Percentiles rank a stretch among this genome's conserved stretches.
phyloP scores from a whole-genome alignment of 2,329 filamentous ascomycete genomes.

The Ophiostoma novo-ulmi region DNA sequence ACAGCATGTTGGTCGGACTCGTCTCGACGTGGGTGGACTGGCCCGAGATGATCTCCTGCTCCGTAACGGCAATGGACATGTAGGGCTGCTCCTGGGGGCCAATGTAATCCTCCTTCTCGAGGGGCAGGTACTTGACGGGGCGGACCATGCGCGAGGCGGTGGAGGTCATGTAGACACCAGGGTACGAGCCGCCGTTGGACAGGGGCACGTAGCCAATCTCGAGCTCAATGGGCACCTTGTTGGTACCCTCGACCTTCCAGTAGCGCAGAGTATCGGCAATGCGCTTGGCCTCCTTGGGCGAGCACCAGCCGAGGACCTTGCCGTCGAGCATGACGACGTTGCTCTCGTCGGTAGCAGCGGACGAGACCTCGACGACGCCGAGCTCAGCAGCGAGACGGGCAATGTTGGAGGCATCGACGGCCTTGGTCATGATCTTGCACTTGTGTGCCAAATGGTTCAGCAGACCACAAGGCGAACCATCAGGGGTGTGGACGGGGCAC shows the following conservation, averaged over 20 bases:
- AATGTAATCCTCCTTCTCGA: slow-evolving; percentile 80
- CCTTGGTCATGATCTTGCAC: slow-evolving; percentile 77
- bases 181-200: slow-evolving; percentile 88
- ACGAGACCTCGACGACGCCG: slow-evolving; percentile 67
- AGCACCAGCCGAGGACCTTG: slow-evolving; percentile 82
- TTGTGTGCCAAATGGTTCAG: slow-evolving; percentile 95
- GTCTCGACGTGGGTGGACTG: slow-evolving; percentile 91
- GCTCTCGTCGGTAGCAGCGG: slow-evolving; percentile 74
- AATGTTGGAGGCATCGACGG: slow-evolving; percentile 68
- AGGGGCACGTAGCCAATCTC: slow-evolving; percentile 90
- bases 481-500: slow-evolving; percentile 94
- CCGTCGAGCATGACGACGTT: slow-evolving; percentile 89
- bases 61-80: slow-evolving; percentile 94
- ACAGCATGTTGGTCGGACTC: slow-evolving; percentile 92
- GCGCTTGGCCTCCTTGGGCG: slow-evolving; percentile 71
- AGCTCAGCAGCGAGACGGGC: slow-evolving; percentile 71
- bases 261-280: slow-evolving; percentile 84
- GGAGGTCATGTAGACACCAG: slow-evolving; percentile 90
- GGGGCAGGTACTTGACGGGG: slow-evolving; percentile 84
- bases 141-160: slow-evolving; percentile 80
- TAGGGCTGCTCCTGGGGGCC: slow-evolving; percentile 95
- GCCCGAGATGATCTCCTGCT: slow-evolving; percentile 79
- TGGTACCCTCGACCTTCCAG: slow-evolving; percentile 89
- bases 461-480: slow-evolving; percentile 90
- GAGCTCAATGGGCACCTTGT: slow-evolving; percentile 73